Evolutionary conservation across 805 yeast species (phyloP).

Genomic region (Barnettozyma siamensis): DNA sequence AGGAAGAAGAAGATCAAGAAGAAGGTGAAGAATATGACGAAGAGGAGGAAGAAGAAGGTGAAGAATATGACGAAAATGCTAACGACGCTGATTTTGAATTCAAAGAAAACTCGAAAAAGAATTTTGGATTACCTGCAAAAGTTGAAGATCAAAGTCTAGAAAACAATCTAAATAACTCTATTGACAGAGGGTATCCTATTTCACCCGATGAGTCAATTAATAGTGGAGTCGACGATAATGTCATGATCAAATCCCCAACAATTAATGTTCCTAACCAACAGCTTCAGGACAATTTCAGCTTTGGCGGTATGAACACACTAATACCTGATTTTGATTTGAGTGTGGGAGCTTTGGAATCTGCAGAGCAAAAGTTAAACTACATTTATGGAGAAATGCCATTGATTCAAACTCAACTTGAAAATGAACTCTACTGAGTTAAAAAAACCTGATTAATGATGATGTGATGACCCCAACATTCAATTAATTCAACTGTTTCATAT

Average conservation of each 20-base stretch:
- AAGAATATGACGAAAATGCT: slow-evolving; percentile 1
- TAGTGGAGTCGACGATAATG: background rate
- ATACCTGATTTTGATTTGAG: slow-evolving; percentile 1
- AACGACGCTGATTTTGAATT: background rate
- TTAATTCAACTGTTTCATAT: too few species aligned
- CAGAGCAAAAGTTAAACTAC: slow-evolving; percentile 6
- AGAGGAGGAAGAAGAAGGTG: background rate
- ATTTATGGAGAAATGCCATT: slow-evolving; percentile 6
- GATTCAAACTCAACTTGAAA: slow-evolving; percentile 2
- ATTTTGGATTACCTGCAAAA: too few species aligned
- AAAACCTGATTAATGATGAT: too few species aligned
- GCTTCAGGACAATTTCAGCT: background rate
- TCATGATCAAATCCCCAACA: background rate
- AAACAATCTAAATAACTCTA: too few species aligned
- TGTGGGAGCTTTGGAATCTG: background rate
- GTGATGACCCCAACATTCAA: too few species aligned
- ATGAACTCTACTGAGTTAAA: too few species aligned
- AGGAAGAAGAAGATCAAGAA: background rate
- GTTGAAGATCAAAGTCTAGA: too few species aligned
- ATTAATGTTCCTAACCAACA: background rate
- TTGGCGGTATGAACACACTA: background rate
- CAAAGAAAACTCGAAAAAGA: background rate
- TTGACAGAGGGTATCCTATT: slow-evolving; percentile 1
- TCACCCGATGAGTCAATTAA: slow-evolving; percentile 6
- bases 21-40: background rate